These are phyloP conservation scores for Rhynchospora tenuis DNA, from an alignment of 176 grass and related monocot genomes.

Conservation along the genomic window DNA sequence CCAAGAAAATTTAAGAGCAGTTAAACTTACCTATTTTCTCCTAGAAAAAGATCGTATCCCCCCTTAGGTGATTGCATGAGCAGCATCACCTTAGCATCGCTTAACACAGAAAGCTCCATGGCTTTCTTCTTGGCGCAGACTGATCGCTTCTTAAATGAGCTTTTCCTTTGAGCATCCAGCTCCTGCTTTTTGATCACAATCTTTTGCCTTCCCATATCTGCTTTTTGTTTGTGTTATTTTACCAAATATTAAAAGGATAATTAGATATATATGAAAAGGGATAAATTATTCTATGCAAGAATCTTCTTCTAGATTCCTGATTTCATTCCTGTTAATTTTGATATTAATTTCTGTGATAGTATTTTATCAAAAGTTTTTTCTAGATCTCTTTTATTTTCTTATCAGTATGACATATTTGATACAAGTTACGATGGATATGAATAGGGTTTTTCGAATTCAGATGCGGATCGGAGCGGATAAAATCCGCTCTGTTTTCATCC, in stretches of 20 bases:
- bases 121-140: neutral
- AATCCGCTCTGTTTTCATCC: no score
- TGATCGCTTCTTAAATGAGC: neutral
- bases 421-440: no score
- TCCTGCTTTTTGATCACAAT: neutral
- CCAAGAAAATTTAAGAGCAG: neutral
- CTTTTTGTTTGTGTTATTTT: neutral
- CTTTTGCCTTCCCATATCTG: neutral
- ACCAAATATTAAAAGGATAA: neutral
- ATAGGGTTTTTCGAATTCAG: no score
- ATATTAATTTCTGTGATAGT: no score
- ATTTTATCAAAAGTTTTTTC: no score
- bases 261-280: neutral
- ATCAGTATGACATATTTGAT: no score
- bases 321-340: no score
- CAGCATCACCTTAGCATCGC: neutral
- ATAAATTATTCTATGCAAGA: no score
- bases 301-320: no score
- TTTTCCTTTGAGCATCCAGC: neutral
- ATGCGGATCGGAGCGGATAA: no score
- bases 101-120: neutral
- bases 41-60: neutral
- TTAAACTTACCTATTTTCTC: neutral
- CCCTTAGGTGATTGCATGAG: neutral
- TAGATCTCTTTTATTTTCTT: no score